These are phyloP conservation scores for Mycosphaerella arachidis DNA, from an alignment of 2,329 filamentous ascomycete species.

Conservation along the genomic window DNA sequence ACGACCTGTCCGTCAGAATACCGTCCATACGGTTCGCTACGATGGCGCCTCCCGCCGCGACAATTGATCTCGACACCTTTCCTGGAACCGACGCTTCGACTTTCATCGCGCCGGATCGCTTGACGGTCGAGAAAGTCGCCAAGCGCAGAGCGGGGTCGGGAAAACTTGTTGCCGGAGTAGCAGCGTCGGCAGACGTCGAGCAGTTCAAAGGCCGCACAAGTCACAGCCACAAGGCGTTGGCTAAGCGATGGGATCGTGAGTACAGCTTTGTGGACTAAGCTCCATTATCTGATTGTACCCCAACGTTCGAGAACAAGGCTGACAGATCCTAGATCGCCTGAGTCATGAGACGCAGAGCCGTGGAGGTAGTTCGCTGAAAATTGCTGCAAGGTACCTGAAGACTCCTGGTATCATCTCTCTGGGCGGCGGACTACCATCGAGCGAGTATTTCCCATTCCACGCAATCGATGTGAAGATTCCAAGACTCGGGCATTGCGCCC, in stretches of 20 bases:
- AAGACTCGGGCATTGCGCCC: conserved; percentile 55
- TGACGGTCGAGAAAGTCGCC: conserved; percentile 63
- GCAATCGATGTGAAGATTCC: conserved; percentile 72
- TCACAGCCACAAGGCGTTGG: conserved; percentile 63
- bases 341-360: conserved; percentile 52
- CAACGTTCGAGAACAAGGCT: background rate
- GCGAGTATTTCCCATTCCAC: conserved; percentile 89
- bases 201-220: conserved; percentile 70
- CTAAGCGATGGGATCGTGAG: conserved; percentile 81
- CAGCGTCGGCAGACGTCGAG: conserved; percentile 71
- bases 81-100: conserved; percentile 46
- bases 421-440: conserved; percentile 83
- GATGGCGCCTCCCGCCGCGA: conserved; percentile 34
- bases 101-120: conserved; percentile 44
- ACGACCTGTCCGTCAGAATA: background rate
- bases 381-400: conserved; percentile 72
- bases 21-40: conserved; percentile 15
- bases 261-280: conserved; percentile 24
- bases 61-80: conserved; percentile 36
- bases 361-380: conserved; percentile 64
- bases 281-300: background rate
- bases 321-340: conserved; percentile 36
- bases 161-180: conserved; percentile 68
- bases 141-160: conserved; percentile 67
- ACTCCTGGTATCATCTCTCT: conserved; percentile 84